phyloP scores from a whole-genome alignment of 179 eudicot species.

The Spergularia azorica region DNA sequence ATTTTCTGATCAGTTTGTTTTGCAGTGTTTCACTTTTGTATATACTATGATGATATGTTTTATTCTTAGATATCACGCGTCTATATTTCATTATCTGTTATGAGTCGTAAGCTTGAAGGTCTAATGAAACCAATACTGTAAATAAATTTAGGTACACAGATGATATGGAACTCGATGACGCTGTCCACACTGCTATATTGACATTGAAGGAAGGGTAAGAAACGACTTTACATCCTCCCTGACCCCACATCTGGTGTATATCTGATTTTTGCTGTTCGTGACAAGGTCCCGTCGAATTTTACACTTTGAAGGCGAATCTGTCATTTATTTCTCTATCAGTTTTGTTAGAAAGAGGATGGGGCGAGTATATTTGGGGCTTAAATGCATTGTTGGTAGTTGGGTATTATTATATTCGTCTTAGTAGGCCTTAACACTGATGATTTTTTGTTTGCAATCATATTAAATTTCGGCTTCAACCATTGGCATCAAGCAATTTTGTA shows the following conservation, averaged over 20 bases:
- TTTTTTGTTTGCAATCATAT: too few species aligned
- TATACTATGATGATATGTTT: background rate
- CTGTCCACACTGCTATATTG: constrained; percentile 95
- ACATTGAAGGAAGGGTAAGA: constrained; percentile 96
- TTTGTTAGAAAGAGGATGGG: too few species aligned
- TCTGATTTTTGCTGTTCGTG: background rate
- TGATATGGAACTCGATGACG: constrained; percentile 98
- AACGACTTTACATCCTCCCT: background rate
- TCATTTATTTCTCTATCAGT: too few species aligned
- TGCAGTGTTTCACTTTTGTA: background rate
- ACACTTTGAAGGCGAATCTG: background rate
- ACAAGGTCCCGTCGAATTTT: background rate
- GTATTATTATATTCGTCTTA: too few species aligned
- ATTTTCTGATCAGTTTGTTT: background rate
- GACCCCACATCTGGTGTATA: background rate
- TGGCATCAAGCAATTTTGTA: too few species aligned
- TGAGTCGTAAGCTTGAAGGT: background rate
- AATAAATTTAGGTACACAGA: constrained; percentile 75
- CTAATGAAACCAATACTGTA: background rate
- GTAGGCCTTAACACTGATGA: too few species aligned
- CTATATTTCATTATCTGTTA: background rate
- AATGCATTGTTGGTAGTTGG: too few species aligned
- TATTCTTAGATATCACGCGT: background rate
- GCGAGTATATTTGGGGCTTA: too few species aligned
- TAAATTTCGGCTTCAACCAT: too few species aligned